These are phyloP conservation scores for Lepiota brunneoincarnata DNA, from an alignment of 768 basidiomycete genomes.

Conservation along the genomic window DNA sequence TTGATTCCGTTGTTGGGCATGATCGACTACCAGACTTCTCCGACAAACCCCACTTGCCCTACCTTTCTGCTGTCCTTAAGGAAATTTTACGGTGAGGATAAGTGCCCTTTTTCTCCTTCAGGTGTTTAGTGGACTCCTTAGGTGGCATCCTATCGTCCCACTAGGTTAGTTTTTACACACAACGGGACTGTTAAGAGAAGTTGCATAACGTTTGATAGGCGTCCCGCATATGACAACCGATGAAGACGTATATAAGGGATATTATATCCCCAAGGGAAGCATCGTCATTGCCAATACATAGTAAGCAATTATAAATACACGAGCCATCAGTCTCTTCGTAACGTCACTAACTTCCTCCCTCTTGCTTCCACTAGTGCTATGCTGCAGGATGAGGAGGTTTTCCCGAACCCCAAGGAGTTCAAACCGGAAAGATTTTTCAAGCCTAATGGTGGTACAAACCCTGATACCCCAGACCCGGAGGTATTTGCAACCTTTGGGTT, in stretches of 20 bases:
- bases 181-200: too few relatives aligned
- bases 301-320: conserved; percentile 9
- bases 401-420: conserved; percentile 18
- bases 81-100: conserved; percentile 9
- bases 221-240: conserved; percentile 22
- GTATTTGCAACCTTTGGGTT: conserved; percentile 27
- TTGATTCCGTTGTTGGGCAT: conserved; percentile 3
- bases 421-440: conserved; percentile 20
- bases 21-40: not conserved
- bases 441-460: conserved; percentile 15
- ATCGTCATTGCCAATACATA: conserved; percentile 26
- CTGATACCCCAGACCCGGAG: conserved; percentile 21
- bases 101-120: not conserved
- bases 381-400: conserved; percentile 18
- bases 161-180: too few relatives aligned
- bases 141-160: not conserved
- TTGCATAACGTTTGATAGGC: not conserved
- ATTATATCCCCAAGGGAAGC: conserved; percentile 35
- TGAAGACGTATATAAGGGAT: conserved; percentile 39
- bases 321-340: too few relatives aligned
- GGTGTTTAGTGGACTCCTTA: not conserved
- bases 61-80: conserved; percentile 6
- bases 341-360: too few relatives aligned
- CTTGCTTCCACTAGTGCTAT: conserved; percentile 16
- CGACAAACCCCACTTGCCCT: not conserved